Evolutionary conservation across 257 asterid genomes (phyloP).

Genomic region (Solanum pinnatisectum): DNA sequence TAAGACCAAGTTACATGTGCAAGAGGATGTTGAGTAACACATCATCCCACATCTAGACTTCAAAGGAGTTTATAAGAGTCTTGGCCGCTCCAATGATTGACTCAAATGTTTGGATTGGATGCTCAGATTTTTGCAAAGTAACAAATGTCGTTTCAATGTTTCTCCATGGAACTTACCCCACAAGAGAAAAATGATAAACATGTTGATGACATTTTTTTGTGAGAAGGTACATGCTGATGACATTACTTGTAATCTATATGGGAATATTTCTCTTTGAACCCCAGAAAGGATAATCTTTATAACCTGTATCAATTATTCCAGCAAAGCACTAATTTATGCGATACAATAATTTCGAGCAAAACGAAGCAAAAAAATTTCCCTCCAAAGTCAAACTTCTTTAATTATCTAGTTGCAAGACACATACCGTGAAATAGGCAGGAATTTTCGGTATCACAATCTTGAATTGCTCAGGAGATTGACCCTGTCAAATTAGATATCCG

Average conservation of each 20-base stretch:
- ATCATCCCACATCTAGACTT: neutral
- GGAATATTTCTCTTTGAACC: neutral
- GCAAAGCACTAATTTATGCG: neutral
- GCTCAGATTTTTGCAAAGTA: neutral
- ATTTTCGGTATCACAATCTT: conserved; percentile 78
- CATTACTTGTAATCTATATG: neutral
- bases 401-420: neutral
- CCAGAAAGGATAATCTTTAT: neutral
- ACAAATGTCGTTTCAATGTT: neutral
- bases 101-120: neutral
- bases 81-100: neutral
- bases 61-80: neutral
- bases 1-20: neutral
- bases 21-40: neutral
- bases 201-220: neutral
- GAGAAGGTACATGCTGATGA: neutral
- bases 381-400: neutral
- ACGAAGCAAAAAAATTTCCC: neutral
- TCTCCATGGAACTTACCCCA: neutral
- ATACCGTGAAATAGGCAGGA: conserved; percentile 97
- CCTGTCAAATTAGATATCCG: conserved; percentile 40
- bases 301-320: neutral
- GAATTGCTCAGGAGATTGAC: conserved; percentile 73
- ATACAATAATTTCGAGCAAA: neutral
- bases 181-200: neutral